Evolutionary conservation across 345 rosid genomes (phyloP).

Genomic region (Eutrema japonicum): DNA sequence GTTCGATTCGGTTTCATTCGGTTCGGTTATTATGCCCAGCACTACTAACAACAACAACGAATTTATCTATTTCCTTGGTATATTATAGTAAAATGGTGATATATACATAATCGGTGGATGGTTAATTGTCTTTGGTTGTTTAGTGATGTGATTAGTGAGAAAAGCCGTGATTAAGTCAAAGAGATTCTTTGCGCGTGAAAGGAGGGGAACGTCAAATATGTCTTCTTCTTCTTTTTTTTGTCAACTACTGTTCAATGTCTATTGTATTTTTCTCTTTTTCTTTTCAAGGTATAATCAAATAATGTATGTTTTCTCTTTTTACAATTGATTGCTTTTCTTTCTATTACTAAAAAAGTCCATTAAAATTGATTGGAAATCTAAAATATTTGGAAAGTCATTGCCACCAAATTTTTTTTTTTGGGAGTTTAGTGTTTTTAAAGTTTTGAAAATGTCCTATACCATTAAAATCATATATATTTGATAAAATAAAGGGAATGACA

Average conservation of each 20-base stretch:
- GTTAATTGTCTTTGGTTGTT: conserved; percentile 7
- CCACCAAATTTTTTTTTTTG: neutral
- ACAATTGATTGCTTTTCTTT: conserved; percentile 5
- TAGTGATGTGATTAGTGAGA: conserved; percentile 30
- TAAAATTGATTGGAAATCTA: neutral
- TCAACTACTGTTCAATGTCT: conserved; percentile 25
- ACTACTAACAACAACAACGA: too few relatives aligned
- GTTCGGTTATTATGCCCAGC: too few relatives aligned
- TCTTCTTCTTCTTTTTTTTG: neutral
- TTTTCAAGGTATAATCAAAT: neutral
- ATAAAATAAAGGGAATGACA: neutral
- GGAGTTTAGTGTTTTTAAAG: too few relatives aligned
- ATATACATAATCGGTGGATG: conserved; percentile 12
- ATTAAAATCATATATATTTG: neutral
- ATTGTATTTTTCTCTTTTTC: neutral
- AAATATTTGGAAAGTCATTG: neutral
- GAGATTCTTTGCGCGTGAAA: conserved; percentile 38
- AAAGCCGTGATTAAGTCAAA: conserved; percentile 31
- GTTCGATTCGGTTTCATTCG: too few relatives aligned
- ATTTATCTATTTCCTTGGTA: neutral
- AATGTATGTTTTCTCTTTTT: neutral
- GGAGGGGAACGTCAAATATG: conserved; percentile 37
- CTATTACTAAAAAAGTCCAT: neutral
- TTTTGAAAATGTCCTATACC: too few relatives aligned
- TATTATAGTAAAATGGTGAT: conserved; percentile 5